Evolutionary conservation across 2,329 filamentous ascomycete species (phyloP), one percentile per base, ranked within the genome.

Genomic region (Daldinia sp.): DNA sequence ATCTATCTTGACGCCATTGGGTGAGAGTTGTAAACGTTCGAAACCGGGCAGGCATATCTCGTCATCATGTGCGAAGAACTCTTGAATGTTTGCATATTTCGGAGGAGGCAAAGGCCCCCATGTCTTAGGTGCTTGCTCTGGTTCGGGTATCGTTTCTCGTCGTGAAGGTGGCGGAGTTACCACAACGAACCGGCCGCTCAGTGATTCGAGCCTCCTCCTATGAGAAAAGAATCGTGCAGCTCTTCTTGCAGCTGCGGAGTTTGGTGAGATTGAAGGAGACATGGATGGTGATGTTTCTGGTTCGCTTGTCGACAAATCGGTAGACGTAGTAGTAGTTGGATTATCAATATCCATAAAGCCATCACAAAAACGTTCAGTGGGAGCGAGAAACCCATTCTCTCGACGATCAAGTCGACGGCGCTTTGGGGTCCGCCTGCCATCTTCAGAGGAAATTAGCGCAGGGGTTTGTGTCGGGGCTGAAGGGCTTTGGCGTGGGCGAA

Each of bases 51-150:
- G 56, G 10, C 68, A 67, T 43, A 67, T 41, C 8, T 63, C 51
- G 6, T 68, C 29, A 27, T 73, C 70, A 11, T 69, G 66, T 1
- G 69, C 61, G 41, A 72, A 72, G 32, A 73, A 71, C 5, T 72
- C 68, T 3, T 59, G 58, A 15, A 68, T 49, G 19, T 60, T 58
- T 3, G 41, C 27, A 35, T 70, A 72, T 23, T 59, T 66, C 7
- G 68, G 43, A 11, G 61, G 58, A 17, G 57, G 57, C 17, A 63
- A 47, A 41, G 53, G 61, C 15, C 27, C 34, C 57, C 56, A 65
- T 4, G 29, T n/a, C 10, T 61, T 27, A 17, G 52, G 30, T 11
- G 9, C 5, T 9, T 34, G 15, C 23, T 53, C 51, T 50, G 39
- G 55, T 13, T 17, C 21, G 15, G 32, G 17, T 13, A 32, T 49